Evolutionary conservation across 1,284 basidiomycete species (phyloP).

Genomic region (Hymenochaete sp.): DNA sequence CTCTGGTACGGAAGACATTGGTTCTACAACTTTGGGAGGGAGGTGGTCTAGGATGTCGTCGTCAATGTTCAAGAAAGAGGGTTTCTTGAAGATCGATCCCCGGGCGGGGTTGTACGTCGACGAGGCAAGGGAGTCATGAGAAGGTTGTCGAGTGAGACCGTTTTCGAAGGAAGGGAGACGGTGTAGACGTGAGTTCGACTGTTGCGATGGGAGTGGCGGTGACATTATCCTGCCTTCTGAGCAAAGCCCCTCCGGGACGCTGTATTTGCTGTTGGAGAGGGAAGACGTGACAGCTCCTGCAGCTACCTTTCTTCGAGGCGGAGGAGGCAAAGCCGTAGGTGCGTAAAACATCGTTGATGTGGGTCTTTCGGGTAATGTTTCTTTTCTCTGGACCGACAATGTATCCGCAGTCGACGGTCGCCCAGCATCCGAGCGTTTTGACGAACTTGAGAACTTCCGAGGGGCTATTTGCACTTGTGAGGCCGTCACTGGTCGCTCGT

Average conservation of each 20-base stretch:
- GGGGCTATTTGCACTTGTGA: slow-evolving; percentile 14
- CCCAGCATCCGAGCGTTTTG: slow-evolving; percentile 1
- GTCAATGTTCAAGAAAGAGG: slow-evolving; percentile 63
- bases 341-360: too few relatives aligned
- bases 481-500: slow-evolving; percentile 12
- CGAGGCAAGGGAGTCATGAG: slow-evolving; percentile 15
- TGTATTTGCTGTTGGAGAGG: too few relatives aligned
- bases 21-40: slow-evolving; percentile 29
- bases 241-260: too few relatives aligned
- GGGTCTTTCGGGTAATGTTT: too few relatives aligned
- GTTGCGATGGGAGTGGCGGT: slow-evolving; percentile 19
- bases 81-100: slow-evolving; percentile 46
- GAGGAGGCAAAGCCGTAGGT: slow-evolving; percentile 46
- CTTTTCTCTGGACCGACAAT: neutral
- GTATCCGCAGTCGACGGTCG: slow-evolving; percentile 14
- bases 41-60: slow-evolving; percentile 30
- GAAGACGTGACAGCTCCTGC: slow-evolving; percentile 12
- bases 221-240: slow-evolving; percentile 6
- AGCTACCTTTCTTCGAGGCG: slow-evolving; percentile 37
- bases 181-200: slow-evolving; percentile 41
- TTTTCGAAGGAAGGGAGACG: slow-evolving; percentile 27
- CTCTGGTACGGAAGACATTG: slow-evolving; percentile 24
- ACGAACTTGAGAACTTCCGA: slow-evolving; percentile 6
- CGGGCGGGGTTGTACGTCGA: slow-evolving; percentile 20
- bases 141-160: slow-evolving; percentile 1